Base-by-base conservation (phyloP, 805 yeast genomes). In the Candida berthetii region DNA sequence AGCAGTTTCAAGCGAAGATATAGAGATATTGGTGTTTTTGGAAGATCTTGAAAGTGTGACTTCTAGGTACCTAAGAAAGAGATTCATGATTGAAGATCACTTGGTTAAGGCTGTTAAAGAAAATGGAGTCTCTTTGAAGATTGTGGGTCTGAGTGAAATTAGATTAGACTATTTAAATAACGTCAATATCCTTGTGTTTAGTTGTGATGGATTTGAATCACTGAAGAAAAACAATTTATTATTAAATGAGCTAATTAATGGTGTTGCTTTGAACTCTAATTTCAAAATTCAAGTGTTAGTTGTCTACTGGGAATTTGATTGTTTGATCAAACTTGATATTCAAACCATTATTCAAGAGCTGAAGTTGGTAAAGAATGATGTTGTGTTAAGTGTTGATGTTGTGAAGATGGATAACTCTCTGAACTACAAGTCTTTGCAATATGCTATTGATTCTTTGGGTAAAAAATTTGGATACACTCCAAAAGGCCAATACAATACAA, bases 221-320 rank as follows among this genome's bases (percentile, higher is more conserved):
- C 42, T 68, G 46, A 42, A 63, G 57, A 31, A 65, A 45, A 52
- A 63, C 49, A 37, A 40, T 19, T 9, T 38, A 4, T 20, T 47
- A 8, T 45, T 68, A 32, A 55, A 52, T n/a, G 66, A 64, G 34
- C 41, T 68, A 15, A 46, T 62, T 2, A 58, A 62, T 20, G 67
- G 64, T 4, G 50, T 64, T 8, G 54, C 65, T 4, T 41, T 64
- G 25, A 58, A 63, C 38, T 56, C 66, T 5, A 62, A 61, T 37
- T 57, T 50, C 31, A 55, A 57, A 37, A 62, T 66, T 40, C 57
- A 58, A 25, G 42, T 67, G 11, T 17, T 66, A 19, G 46, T 68
- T 3, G 44, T 66, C 2, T 65, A 61, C 41, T 68, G 74, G 74
- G 69, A 65, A 32, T 55, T 69, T n/a, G 54, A 62, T 1, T 50